A percentile compares a stretch with the other conserved stretches of the same genome.
Evolutionary conservation across 352 stramenopile genomes (phyloP).

Genomic region (Phytophthora capsici): DNA sequence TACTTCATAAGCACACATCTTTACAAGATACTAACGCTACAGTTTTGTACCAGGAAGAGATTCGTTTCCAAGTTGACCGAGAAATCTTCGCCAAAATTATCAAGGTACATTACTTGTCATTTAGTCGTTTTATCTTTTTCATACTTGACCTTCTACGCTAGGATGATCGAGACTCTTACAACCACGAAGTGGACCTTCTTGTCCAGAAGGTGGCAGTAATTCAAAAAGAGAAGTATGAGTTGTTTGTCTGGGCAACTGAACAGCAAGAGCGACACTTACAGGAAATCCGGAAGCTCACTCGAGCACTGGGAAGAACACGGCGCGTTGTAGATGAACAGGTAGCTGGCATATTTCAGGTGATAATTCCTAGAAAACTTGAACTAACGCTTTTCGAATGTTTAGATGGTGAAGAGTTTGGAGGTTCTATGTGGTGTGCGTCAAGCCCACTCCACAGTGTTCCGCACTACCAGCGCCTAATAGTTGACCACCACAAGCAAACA

Average conservation of each 20-base stretch:
- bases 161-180: constrained; percentile 83
- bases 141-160: neutral
- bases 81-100: constrained; percentile 89
- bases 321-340: constrained; percentile 73
- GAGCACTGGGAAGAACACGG: constrained; percentile 63
- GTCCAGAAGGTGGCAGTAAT: constrained; percentile 70
- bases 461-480: constrained; percentile 26
- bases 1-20: neutral
- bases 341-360: neutral
- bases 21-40: neutral
- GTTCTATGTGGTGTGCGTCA: constrained; percentile 49
- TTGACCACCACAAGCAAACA: neutral
- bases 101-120: constrained; percentile 40
- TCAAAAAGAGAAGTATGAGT: constrained; percentile 76
- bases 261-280: constrained; percentile 79
- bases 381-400: neutral
- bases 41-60: constrained; percentile 51
- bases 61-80: constrained; percentile 82
- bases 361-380: neutral
- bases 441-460: constrained; percentile 45
- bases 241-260: constrained; percentile 73
- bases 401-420: constrained; percentile 49
- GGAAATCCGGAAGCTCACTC: constrained; percentile 86
- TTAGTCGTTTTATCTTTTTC: neutral
- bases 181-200: constrained; percentile 72